phyloP scores from a whole-genome alignment of 2,329 filamentous ascomycete species.

The Pseudofabraea citricarpa region DNA sequence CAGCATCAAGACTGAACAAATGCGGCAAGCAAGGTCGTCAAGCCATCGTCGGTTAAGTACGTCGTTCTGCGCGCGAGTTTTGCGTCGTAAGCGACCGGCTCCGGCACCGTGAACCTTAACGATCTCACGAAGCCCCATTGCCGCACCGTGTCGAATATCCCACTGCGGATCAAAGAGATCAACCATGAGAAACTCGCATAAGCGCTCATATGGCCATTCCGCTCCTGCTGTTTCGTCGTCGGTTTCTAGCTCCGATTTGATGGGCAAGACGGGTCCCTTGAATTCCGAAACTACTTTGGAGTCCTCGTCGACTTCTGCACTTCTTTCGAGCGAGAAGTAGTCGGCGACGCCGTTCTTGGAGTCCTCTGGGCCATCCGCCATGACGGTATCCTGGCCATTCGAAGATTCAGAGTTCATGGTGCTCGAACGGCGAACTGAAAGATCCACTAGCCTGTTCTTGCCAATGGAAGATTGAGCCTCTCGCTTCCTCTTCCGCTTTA shows the following conservation, averaged over 20 bases:
- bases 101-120: constrained; percentile 86
- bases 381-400: constrained; percentile 28
- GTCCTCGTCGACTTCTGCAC: constrained; percentile 76
- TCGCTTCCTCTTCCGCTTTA: constrained; percentile 90
- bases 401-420: constrained; percentile 15
- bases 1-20: constrained; percentile 94
- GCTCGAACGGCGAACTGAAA: constrained; percentile 55
- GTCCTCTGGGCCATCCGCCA: constrained; percentile 57
- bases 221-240: constrained; percentile 72
- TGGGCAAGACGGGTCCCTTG: constrained; percentile 75
- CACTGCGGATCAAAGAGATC: constrained; percentile 91
- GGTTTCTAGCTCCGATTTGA: constrained; percentile 80
- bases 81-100: constrained; percentile 72
- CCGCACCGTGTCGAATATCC: constrained; percentile 94
- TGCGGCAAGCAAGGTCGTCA: constrained; percentile 88
- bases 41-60: constrained; percentile 78
- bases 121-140: constrained; percentile 90
- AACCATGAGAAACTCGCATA: constrained; percentile 90
- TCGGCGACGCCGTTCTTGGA: constrained; percentile 66
- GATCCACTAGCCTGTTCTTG: constrained; percentile 84
- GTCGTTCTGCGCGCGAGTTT: constrained; percentile 70
- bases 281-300: constrained; percentile 92
- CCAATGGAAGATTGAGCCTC: constrained; percentile 85
- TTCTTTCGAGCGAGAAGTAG: constrained; percentile 86
- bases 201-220: constrained; percentile 90